Evolutionary conservation across 1,284 basidiomycete genomes (phyloP).

Genomic region (Irpex lacteus): DNA sequence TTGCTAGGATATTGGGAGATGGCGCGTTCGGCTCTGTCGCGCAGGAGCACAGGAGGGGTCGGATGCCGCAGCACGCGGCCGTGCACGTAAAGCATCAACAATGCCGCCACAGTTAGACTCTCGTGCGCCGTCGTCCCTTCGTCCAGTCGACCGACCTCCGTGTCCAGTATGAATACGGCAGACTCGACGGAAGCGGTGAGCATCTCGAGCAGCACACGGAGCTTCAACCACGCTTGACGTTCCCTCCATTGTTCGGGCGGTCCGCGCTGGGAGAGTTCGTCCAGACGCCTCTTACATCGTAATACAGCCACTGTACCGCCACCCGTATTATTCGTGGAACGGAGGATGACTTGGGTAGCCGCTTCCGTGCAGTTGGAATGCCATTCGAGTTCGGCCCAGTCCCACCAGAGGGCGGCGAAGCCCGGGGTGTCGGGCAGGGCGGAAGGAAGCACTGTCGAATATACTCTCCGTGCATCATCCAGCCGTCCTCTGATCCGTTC

Average conservation of each 20-base stretch:
- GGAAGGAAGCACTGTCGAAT: conserved; percentile 57
- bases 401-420: conserved; percentile 70
- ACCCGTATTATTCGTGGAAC: conserved; percentile 51
- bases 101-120: conserved; percentile 53
- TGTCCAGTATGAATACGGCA: conserved; percentile 41
- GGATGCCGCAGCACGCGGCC: conserved; percentile 52
- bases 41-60: conserved; percentile 56
- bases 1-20: conserved; percentile 67
- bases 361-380: conserved; percentile 50
- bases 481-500: conserved; percentile 70
- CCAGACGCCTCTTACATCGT: conserved; percentile 56
- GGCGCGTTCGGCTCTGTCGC: conserved; percentile 55
- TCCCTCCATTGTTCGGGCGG: conserved; percentile 45
- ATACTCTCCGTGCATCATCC: conserved; percentile 81
- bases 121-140: conserved; percentile 44
- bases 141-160: conserved; percentile 28
- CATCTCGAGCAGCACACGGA: conserved; percentile 63
- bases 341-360: conserved; percentile 51
- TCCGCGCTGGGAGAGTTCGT: conserved; percentile 39
- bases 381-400: conserved; percentile 92
- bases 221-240: conserved; percentile 58
- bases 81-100: conserved; percentile 66
- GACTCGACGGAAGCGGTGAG: conserved; percentile 46
- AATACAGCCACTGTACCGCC: conserved; percentile 50
- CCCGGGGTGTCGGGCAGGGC: conserved; percentile 32